Evolutionary conservation across 148 eudicot species (phyloP).

Genomic region (Euryodendron excelsum): DNA sequence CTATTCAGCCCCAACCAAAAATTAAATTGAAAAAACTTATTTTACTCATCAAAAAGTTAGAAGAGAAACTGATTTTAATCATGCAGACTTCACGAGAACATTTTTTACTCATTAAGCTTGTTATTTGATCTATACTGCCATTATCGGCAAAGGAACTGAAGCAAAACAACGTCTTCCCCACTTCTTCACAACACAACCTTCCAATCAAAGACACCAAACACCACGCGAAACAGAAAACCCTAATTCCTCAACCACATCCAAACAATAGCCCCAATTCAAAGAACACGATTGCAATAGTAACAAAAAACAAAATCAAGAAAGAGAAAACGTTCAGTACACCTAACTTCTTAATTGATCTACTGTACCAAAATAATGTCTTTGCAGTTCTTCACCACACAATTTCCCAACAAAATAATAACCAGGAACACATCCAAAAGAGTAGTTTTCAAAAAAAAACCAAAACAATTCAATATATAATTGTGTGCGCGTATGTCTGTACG

Average conservation of each 20-base stretch:
- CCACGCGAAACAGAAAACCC: background rate
- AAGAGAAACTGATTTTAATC: no score
- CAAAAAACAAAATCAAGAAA: background rate
- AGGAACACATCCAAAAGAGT: background rate
- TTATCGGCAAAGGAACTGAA: background rate
- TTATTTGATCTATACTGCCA: background rate
- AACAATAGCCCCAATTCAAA: background rate
- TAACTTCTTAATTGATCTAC: background rate
- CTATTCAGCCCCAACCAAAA: no score
- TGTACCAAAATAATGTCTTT: background rate
- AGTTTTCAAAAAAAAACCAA: background rate
- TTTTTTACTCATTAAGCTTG: background rate
- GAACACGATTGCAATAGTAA: background rate
- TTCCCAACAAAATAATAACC: background rate
- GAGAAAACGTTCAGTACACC: background rate
- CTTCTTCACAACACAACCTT: background rate
- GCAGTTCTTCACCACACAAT: background rate
- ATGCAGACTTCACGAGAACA: no score
- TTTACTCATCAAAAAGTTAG: no score
- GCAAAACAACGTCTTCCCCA: background rate
- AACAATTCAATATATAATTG: background rate
- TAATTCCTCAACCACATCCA: background rate
- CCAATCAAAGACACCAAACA: background rate
- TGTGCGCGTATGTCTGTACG: background rate
- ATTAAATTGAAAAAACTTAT: no score